Conservation (phyloP, 208 protist species). For the Trypanosoma caninum region DNA sequence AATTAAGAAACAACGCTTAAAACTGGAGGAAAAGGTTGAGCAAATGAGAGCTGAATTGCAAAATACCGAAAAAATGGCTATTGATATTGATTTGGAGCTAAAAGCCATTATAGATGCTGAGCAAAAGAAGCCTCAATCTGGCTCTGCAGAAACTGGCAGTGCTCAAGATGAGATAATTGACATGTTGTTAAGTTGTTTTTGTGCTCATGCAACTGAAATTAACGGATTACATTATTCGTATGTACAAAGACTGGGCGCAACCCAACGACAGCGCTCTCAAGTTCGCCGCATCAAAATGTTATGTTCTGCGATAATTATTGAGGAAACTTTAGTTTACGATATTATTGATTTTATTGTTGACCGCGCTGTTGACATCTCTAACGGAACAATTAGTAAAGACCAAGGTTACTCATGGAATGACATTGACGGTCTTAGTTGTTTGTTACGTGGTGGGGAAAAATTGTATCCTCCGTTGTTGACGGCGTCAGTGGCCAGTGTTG, state of each 20-base stretch:
- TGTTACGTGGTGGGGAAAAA: constrained; percentile 48
- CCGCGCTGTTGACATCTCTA: constrained; percentile 71
- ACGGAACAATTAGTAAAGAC: constrained; percentile 31
- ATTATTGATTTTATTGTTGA: constrained; percentile 79
- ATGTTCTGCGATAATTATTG: constrained; percentile 67
- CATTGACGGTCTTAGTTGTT: constrained; percentile 73
- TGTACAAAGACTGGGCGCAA: constrained; percentile 54
- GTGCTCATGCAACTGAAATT: constrained; percentile 51
- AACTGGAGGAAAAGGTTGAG: constrained; percentile 48
- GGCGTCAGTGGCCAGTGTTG: constrained; percentile 7
- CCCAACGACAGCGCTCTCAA: constrained; percentile 49
- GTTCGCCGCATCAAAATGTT: constrained; percentile 72
- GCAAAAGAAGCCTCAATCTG: not conserved
- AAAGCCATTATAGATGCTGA: not conserved
- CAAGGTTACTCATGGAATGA: constrained; percentile 65
- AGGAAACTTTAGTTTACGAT: constrained; percentile 72
- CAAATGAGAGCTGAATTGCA: constrained; percentile 20
- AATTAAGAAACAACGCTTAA: constrained; percentile 75
- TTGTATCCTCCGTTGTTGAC: constrained; percentile 71
- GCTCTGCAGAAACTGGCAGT: constrained; percentile 2
- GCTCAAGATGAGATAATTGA: constrained; percentile 51
- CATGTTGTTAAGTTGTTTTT: constrained; percentile 53
- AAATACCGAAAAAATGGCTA: constrained; percentile 20
- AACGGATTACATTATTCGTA: constrained; percentile 59
- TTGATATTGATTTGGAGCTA: constrained; percentile 20